Evolutionary conservation across 2,329 filamentous ascomycete genomes (phyloP), one percentile per base, ranked within the genome.

Genomic region (Aureobasidium sp.): DNA sequence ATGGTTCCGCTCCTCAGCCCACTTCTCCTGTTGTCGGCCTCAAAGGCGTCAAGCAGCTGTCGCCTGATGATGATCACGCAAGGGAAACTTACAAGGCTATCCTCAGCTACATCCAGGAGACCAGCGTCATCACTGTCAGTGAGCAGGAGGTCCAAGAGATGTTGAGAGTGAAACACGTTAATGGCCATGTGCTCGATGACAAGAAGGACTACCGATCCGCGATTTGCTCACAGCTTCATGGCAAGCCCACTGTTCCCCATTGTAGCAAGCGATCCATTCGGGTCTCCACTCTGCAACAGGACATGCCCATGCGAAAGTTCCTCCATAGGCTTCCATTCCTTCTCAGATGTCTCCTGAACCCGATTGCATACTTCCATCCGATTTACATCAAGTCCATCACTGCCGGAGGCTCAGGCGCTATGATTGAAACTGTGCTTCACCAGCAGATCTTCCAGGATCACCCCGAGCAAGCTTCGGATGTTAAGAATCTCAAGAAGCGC

Each of bases 331-430:
- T 82, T 5, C 80, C 80, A 0, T 75, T 82, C 59, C 71, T 82
- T 2, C 73, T 79, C 8, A 75, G 80, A 17, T 64, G 79, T 0
- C 73, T 81, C 6, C 73, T 83, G 0, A 76, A 73, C 27, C 77
- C 79, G 0, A 68, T 83, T 4, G 77, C 76, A 63, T 81, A 82
- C 65, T 81, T 82, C 62, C 81, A 83, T 63, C 77, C 79, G 0
- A 75, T 82, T 53, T 72, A 70, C 45, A 78, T 82, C 63, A 68
- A 73, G n/a, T 81, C 79, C 0, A 73, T 83, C 50, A 81, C 76
- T 29, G 75, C 76, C 1, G 78, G 78, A 5, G 77, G 77, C 0
- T 81, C 80, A 7, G 81, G 81, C 0, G 74, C 76, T 60, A 82
- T 78, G 76, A 74, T 82, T 19, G 75, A 78, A 2, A 71, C 71